Conservation (phyloP, 192 early-diverging fungal genomes). For the Funneliformis mosseae region DNA sequence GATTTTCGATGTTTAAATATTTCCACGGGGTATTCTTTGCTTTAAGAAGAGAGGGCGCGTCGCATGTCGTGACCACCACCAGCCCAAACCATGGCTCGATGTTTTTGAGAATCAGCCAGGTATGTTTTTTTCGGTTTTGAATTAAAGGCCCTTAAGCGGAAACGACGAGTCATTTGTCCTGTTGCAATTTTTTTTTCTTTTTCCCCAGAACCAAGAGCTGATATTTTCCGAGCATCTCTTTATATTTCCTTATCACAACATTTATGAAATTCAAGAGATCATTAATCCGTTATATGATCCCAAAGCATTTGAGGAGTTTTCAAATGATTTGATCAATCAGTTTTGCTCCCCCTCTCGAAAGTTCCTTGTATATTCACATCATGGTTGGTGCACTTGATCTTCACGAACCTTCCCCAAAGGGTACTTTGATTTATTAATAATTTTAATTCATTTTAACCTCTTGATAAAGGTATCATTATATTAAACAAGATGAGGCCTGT, state of each 20-base stretch:
- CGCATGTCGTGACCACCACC: background rate
- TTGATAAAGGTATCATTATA: background rate
- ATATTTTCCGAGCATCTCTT: slow-evolving; percentile 8
- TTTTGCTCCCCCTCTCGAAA: slow-evolving; percentile 15
- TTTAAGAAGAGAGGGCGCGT: background rate
- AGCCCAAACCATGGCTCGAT: slow-evolving; percentile 21
- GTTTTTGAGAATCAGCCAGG: slow-evolving; percentile 4
- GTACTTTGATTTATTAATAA: background rate
- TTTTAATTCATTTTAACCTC: background rate
- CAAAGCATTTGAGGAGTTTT: slow-evolving; percentile 17
- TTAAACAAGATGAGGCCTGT: slow-evolving; percentile 7
- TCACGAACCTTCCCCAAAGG: background rate
- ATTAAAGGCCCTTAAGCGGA: too few species aligned
- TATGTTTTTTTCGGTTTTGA: background rate
- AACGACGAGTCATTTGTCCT: background rate
- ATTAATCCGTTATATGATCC: slow-evolving; percentile 19
- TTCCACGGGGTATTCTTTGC: slow-evolving; percentile 31
- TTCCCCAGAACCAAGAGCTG: background rate
- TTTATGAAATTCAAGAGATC: slow-evolving; percentile 27
- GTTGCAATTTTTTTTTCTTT: background rate
- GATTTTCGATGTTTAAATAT: slow-evolving; percentile 13
- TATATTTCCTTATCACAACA: background rate
- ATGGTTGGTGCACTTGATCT: background rate
- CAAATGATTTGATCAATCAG: slow-evolving; percentile 31
- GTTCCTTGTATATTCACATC: slow-evolving; percentile 24